A percentile compares a stretch with the other conserved stretches of the same genome.
These are phyloP conservation scores for Gigaspora rosea DNA, from an alignment of 192 early-diverging fungal genomes.

Conservation along the genomic window DNA sequence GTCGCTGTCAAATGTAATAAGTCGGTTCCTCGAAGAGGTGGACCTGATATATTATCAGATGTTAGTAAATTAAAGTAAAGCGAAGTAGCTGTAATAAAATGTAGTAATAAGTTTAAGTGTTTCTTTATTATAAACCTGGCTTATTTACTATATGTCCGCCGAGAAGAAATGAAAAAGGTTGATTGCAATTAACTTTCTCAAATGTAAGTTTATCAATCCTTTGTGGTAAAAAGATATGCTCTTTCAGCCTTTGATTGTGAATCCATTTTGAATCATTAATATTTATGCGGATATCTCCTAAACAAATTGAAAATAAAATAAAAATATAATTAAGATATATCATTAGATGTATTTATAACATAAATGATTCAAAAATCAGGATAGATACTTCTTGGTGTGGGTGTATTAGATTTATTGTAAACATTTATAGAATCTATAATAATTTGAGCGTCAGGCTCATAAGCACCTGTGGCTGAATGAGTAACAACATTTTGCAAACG, in stretches of 20 bases:
- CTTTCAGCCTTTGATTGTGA: neutral
- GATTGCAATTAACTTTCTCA: neutral
- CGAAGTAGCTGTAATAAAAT: no score
- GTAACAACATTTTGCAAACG: neutral
- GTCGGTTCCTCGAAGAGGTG: constrained; percentile 22
- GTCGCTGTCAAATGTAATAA: constrained; percentile 23
- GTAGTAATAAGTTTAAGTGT: no score
- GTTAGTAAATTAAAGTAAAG: no score
- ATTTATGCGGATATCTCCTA: constrained; percentile 23
- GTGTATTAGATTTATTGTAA: constrained; percentile 19
- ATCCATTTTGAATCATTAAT: constrained; percentile 26
- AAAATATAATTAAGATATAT: neutral
- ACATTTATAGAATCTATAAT: constrained; percentile 17
- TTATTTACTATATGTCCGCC: constrained; percentile 14
- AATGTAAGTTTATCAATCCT: neutral
- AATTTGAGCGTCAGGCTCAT: constrained; percentile 32
- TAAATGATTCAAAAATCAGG: neutral
- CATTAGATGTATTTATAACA: neutral
- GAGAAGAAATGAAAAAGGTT: constrained; percentile 26
- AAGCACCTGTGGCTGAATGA: constrained; percentile 17
- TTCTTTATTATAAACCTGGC: constrained; percentile 3
- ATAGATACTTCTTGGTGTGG: constrained; percentile 30
- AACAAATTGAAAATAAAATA: constrained; percentile 12
- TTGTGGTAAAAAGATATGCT: neutral
- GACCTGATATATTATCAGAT: constrained; percentile 16